Evolutionary conservation across 106 monocot species (phyloP).

Genomic region (Posidonia australis): DNA sequence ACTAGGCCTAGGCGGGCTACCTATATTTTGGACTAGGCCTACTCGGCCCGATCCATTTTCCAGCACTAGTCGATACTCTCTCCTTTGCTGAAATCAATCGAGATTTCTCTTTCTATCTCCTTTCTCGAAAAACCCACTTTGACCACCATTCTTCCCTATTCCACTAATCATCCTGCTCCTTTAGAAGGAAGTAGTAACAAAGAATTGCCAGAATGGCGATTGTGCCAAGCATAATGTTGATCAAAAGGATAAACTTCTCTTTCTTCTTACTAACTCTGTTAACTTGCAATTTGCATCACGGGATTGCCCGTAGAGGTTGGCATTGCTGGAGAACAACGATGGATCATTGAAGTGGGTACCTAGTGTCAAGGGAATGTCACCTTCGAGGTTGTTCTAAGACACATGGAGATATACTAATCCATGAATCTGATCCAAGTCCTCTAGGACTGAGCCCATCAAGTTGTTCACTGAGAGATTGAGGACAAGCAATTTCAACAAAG

Average conservation of each 20-base stretch:
- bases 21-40: too few relatives aligned
- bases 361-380: conserved; percentile 50
- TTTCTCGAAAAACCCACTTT: too few relatives aligned
- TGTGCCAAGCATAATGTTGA: conserved; percentile 31
- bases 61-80: too few relatives aligned
- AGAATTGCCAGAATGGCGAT: conserved; percentile 21
- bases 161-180: conserved; percentile 26
- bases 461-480: conserved; percentile 46
- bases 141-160: conserved; percentile 26
- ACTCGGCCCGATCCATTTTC: too few relatives aligned
- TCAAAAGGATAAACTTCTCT: conserved; percentile 25
- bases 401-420: conserved; percentile 45
- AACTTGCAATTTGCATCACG: conserved; percentile 31
- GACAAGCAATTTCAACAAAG: conserved; percentile 13
- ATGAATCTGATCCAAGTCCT: conserved; percentile 18
- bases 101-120: too few relatives aligned
- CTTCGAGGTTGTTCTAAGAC: conserved; percentile 50
- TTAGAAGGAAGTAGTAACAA: conserved; percentile 50
- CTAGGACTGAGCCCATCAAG: conserved; percentile 50
- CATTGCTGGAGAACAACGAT: conserved; percentile 37
- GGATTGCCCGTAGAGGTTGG: conserved; percentile 58
- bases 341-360: conserved; percentile 46
- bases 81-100: too few relatives aligned
- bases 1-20: too few relatives aligned
- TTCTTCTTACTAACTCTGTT: conserved; percentile 10